A percentile compares a stretch with the other conserved stretches of the same genome.
phyloP scores from a whole-genome alignment of 2,329 filamentous ascomycete genomes.

The Aspergillaceae sp. region DNA sequence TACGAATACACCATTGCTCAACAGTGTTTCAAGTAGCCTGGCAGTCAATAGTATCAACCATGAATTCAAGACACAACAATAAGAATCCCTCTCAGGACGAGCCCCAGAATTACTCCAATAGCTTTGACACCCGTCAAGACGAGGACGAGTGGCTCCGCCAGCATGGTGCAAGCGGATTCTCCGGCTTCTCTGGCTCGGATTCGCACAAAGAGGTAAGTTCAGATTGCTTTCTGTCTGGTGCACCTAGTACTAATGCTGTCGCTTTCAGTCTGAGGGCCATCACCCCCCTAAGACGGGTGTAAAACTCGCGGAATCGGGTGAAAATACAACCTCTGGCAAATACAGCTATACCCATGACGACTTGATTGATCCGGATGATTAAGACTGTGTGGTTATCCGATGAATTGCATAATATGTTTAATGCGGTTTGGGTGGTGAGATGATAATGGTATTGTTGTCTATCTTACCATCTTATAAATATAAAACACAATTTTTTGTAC shows the following conservation, averaged over 20 bases:
- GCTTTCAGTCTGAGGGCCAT: neutral
- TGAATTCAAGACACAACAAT: neutral
- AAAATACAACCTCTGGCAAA: neutral
- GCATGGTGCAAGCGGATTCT: neutral
- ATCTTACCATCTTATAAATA: no score
- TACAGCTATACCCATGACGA: neutral
- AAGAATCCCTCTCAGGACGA: neutral
- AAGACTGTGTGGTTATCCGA: no score
- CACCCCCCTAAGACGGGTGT: neutral
- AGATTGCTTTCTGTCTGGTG: neutral
- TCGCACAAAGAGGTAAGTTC: neutral
- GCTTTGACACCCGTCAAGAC: neutral
- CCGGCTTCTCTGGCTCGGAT: neutral
- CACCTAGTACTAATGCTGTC: neutral
- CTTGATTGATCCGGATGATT: neutral
- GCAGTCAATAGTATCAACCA: neutral
- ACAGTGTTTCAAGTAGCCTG: no score
- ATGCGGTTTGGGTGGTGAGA: neutral
- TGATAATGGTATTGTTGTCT: neutral
- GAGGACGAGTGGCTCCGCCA: neutral
- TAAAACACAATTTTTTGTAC: no score
- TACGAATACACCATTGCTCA: neutral
- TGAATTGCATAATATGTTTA: neutral
- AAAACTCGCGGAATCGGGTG: neutral
- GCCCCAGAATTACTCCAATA: neutral